A percentile compares a stretch with the other conserved stretches of the same genome.
Evolutionary conservation across 371 early-diverging fungal species (phyloP).

Genomic region (Zancudomyces culisetae): DNA sequence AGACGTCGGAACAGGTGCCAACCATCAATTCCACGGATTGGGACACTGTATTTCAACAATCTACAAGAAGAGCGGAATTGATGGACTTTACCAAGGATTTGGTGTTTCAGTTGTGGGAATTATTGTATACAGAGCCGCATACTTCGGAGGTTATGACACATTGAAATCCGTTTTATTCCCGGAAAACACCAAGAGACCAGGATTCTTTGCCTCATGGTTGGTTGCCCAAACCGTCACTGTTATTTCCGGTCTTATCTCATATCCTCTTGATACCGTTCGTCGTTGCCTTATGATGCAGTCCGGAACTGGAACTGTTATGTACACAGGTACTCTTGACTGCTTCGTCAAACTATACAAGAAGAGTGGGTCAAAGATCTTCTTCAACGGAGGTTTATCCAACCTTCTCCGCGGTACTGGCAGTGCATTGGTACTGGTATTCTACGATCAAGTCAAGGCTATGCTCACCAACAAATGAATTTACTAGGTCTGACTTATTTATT

Average conservation of each 20-base stretch:
- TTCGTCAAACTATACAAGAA: conserved; percentile 42
- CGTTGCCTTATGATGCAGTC: conserved; percentile 53
- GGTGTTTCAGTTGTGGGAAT: conserved; percentile 63
- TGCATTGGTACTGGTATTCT: conserved; percentile 48
- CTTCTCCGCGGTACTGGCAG: conserved; percentile 60
- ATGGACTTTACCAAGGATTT: conserved; percentile 79
- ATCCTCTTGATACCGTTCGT: conserved; percentile 31
- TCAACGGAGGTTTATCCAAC: conserved; percentile 66
- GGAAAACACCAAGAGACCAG: conserved; percentile 20
- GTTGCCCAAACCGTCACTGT: conserved; percentile 30
- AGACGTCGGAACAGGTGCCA: conserved; percentile 42
- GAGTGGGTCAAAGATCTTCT: conserved; percentile 54
- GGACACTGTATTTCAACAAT: conserved; percentile 39
- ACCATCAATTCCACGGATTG: conserved; percentile 71
- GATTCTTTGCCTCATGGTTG: conserved; percentile 26
- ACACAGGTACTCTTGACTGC: conserved; percentile 49
- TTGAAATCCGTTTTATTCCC: conserved; percentile 37
- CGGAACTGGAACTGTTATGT: conserved; percentile 46
- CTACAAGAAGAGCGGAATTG: conserved; percentile 61
- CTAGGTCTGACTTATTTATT: too few species aligned
- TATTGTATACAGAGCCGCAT: conserved; percentile 71
- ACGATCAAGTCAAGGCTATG: conserved; percentile 22
- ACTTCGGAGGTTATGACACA: conserved; percentile 67
- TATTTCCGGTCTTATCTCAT: conserved; percentile 29
- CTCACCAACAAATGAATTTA: too few species aligned